These are phyloP conservation scores for Penicillium sp. DNA, from an alignment of 2,329 filamentous ascomycete genomes.

Conservation along the genomic window DNA sequence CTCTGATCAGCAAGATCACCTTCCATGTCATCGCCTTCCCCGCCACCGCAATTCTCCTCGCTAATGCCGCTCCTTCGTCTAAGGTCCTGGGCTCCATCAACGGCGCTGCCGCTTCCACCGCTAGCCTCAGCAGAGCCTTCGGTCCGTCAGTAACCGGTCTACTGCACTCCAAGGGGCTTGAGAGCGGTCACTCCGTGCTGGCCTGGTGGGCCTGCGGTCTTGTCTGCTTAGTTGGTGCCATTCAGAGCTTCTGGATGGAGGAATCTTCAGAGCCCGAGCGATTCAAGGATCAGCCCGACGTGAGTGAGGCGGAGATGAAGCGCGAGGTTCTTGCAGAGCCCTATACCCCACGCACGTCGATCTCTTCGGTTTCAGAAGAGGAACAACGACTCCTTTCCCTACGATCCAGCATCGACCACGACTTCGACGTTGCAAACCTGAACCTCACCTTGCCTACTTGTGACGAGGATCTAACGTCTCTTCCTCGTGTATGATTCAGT, in stretches of 20 bases:
- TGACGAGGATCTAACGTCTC: background rate
- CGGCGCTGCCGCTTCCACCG: conserved; percentile 86
- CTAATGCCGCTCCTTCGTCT: conserved; percentile 83
- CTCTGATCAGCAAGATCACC: conserved; percentile 90
- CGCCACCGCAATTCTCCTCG: conserved; percentile 83
- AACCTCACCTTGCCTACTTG: conserved; percentile 16
- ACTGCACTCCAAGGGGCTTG: conserved; percentile 79
- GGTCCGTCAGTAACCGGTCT: conserved; percentile 87
- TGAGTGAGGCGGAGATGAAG: conserved; percentile 34
- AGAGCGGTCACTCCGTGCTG: conserved; percentile 80
- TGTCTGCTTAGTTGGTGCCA: conserved; percentile 74
- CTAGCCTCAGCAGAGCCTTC: conserved; percentile 84
- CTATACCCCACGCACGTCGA: background rate
- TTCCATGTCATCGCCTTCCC: conserved; percentile 91
- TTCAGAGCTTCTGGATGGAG: conserved; percentile 75
- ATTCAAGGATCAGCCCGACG: conserved; percentile 39
- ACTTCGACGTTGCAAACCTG: conserved; percentile 34
- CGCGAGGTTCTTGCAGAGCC: conserved; percentile 26
- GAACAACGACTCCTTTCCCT: conserved; percentile 42
- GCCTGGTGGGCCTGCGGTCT: conserved; percentile 91
- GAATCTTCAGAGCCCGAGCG: conserved; percentile 57
- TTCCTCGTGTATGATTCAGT: conserved; percentile 11
- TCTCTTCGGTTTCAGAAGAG: conserved; percentile 33
- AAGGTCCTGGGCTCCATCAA: conserved; percentile 90
- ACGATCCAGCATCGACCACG: conserved; percentile 39